Conservation (phyloP, 805 yeast genomes). For the Lachancea mirantina region DNA sequence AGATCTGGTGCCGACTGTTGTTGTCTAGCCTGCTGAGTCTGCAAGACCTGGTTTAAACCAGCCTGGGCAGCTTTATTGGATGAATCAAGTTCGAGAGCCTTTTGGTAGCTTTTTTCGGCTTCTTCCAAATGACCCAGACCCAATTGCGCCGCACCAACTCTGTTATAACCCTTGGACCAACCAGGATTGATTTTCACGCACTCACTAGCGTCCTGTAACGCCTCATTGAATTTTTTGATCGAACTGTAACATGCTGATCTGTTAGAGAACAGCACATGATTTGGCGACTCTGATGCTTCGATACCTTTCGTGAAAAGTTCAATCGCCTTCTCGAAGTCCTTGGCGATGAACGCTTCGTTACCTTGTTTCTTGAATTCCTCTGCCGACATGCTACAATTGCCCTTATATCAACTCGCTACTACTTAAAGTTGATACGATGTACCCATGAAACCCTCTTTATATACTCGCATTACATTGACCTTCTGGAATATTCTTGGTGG, state of each 20-base stretch:
- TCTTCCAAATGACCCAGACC: constrained; percentile 79
- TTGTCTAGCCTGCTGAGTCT: constrained; percentile 47
- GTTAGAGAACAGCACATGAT: constrained; percentile 88
- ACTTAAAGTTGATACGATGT: too few relatives aligned
- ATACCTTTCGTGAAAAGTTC: constrained; percentile 82
- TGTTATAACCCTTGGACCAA: constrained; percentile 94
- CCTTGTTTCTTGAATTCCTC: constrained; percentile 87
- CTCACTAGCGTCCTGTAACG: constrained; percentile 77
- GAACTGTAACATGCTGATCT: constrained; percentile 91
- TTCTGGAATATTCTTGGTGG: too few relatives aligned
- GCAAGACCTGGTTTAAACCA: constrained; percentile 66
- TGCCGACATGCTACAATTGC: constrained; percentile 40
- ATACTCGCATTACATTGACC: too few relatives aligned
- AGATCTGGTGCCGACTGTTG: constrained; percentile 55
- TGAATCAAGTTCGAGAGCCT: constrained; percentile 77
- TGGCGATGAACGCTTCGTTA: constrained; percentile 84
- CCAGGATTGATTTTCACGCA: constrained; percentile 72
- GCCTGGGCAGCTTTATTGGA: constrained; percentile 78
- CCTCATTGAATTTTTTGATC: constrained; percentile 60
- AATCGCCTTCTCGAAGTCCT: constrained; percentile 74
- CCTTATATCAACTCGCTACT: background rate
- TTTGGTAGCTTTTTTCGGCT: constrained; percentile 63
- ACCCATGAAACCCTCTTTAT: too few relatives aligned
- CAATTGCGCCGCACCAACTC: constrained; percentile 87
- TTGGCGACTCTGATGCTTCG: constrained; percentile 71